Percentiles rank a stretch among this genome's conserved stretches.
Evolutionary conservation across 2,329 filamentous ascomycete genomes (phyloP).

Genomic region (Lithohypha guttulata): DNA sequence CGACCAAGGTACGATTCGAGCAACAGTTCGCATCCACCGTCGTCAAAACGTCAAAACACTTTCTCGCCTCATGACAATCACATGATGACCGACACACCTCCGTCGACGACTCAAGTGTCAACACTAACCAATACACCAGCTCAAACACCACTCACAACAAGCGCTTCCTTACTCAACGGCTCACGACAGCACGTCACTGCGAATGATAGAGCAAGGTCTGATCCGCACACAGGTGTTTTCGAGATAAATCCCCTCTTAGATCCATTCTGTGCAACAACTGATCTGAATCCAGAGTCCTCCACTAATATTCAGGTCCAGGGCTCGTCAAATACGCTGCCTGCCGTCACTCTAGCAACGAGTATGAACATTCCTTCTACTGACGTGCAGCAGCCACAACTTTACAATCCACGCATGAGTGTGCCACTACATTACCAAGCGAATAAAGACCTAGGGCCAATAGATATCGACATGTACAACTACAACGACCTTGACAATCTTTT

Average conservation of each 20-base stretch:
- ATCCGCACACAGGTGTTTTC: slow-evolving; percentile 6
- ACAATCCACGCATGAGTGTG: slow-evolving; percentile 4
- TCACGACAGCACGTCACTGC: background rate
- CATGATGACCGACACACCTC: background rate
- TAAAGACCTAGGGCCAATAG: background rate
- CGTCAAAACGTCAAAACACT: background rate
- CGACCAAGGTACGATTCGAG: background rate
- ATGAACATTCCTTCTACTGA: background rate
- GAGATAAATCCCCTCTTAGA: slow-evolving; percentile 8
- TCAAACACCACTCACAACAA: slow-evolving; percentile 3
- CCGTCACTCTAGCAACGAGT: background rate
- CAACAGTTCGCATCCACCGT: background rate
- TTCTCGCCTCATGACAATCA: slow-evolving; percentile 2
- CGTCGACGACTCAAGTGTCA: slow-evolving; percentile 1
- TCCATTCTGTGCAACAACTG: slow-evolving; percentile 4
- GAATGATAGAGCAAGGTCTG: no score
- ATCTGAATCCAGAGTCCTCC: background rate
- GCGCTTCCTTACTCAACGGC: background rate
- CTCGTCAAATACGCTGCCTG: background rate
- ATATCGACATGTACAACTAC: slow-evolving; percentile 13
- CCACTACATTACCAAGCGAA: background rate
- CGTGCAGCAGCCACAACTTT: background rate
- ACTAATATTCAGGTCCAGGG: no score
- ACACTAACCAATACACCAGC: slow-evolving; percentile 6
- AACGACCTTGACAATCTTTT: slow-evolving; percentile 22